phyloP scores from a whole-genome alignment of 768 basidiomycete species.

The Auriculariales sp. region DNA sequence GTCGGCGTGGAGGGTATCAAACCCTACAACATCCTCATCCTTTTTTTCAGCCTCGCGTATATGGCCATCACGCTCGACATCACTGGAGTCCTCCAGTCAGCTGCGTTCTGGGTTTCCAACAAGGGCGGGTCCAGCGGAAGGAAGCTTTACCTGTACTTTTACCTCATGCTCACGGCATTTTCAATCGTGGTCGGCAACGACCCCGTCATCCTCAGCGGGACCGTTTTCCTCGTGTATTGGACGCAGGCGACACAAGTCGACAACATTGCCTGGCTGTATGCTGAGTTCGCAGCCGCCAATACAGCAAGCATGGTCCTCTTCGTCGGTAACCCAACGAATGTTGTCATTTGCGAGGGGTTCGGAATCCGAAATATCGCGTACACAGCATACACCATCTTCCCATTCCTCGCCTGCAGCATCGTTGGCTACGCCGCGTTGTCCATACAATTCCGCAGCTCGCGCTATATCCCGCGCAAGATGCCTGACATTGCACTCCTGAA shows the following conservation, averaged over 20 bases:
- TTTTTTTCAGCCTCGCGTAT: conserved; percentile 86
- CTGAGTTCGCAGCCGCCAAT: conserved; percentile 68
- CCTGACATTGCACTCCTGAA: conserved; percentile 9
- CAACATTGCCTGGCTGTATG: conserved; percentile 53
- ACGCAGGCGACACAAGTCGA: conserved; percentile 46
- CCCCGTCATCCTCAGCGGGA: conserved; percentile 84
- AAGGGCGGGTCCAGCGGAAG: conserved; percentile 60
- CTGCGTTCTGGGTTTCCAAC: conserved; percentile 82
- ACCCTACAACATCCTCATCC: conserved; percentile 84
- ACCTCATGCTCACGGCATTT: conserved; percentile 61
- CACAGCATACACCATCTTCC: conserved; percentile 71
- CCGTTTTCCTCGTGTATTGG: conserved; percentile 81
- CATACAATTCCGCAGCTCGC: conserved; percentile 42
- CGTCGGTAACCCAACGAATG: conserved; percentile 87
- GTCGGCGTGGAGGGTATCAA: conserved; percentile 66
- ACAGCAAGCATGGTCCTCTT: conserved; percentile 51
- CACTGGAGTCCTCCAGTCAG: conserved; percentile 72
- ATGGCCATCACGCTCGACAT: conserved; percentile 85
- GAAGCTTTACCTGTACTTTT: conserved; percentile 67
- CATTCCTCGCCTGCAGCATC: conserved; percentile 51
- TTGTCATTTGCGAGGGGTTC: conserved; percentile 84
- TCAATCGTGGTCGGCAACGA: conserved; percentile 86
- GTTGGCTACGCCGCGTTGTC: conserved; percentile 47
- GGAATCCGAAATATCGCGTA: conserved; percentile 60
- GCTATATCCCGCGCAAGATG: conserved; percentile 37